A percentile compares a stretch with the other conserved stretches of the same genome.
Conservation (phyloP, 768 basidiomycete species). For the Lentinula sp. region DNA sequence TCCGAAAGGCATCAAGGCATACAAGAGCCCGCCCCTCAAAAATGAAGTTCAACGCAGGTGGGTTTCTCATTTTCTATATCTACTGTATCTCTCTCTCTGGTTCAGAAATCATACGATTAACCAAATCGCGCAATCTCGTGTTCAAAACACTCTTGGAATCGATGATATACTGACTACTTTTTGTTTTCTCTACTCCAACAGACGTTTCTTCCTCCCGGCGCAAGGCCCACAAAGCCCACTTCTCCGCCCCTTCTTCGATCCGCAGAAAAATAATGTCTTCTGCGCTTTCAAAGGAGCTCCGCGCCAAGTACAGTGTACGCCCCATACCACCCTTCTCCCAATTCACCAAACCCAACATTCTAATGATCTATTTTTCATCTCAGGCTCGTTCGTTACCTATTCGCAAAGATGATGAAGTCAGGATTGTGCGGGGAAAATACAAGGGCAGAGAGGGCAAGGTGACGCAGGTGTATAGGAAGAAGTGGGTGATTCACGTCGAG, state of each 20-base stretch:
- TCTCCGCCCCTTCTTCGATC: conserved; percentile 88
- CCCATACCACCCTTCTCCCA: neutral
- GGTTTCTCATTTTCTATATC: conserved; percentile 30
- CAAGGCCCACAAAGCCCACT: conserved; percentile 98
- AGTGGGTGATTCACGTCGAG: conserved; percentile 98
- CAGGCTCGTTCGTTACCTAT: conserved; percentile 90
- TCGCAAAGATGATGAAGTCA: conserved; percentile 97
- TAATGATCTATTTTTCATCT: neutral
- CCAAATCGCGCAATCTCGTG: too few relatives aligned
- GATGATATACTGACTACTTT: neutral
- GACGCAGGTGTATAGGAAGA: conserved; percentile 97
- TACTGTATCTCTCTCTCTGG: conserved; percentile 11
- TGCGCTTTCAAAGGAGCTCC: conserved; percentile 90
- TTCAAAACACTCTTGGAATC: neutral
- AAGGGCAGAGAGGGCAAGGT: conserved; percentile 99
- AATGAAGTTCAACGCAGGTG: conserved; percentile 83
- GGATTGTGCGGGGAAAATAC: conserved; percentile 95
- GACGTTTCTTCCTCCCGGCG: conserved; percentile 91
- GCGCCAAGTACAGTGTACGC: conserved; percentile 85
- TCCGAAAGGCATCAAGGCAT: conserved; percentile 1
- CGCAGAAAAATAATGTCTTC: conserved; percentile 99
- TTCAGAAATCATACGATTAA: neutral
- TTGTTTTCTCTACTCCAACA: conserved; percentile 18
- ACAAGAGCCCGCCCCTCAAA: conserved; percentile 45
- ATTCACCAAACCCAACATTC: neutral